Evolutionary conservation across 208 protist species (phyloP).

Genomic region (Leishmania guyanensis): DNA sequence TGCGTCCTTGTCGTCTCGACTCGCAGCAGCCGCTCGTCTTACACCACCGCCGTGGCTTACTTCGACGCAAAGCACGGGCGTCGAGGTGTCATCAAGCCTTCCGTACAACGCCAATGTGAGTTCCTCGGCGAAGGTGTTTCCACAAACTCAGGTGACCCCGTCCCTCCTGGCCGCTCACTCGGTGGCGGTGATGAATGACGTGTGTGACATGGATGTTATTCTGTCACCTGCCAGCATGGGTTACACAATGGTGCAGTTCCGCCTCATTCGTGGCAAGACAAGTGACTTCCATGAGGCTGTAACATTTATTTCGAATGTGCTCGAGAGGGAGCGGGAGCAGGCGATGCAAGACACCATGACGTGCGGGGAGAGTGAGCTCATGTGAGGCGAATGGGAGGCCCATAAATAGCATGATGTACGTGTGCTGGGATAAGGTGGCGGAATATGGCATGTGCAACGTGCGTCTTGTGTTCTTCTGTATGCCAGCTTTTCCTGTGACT

Average conservation of each 20-base stretch:
- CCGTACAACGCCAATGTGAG: neutral
- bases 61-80: neutral
- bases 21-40: neutral
- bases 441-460: neutral
- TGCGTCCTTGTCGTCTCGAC: neutral
- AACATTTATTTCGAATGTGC: constrained; percentile 70
- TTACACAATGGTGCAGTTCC: constrained; percentile 82
- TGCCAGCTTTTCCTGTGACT: neutral
- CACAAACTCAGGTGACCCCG: neutral
- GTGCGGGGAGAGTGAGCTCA: constrained; percentile 84
- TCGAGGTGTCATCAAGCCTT: neutral
- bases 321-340: constrained; percentile 79
- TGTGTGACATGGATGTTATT: constrained; percentile 84
- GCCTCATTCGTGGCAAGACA: constrained; percentile 83
- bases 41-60: neutral
- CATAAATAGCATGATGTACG: neutral
- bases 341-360: constrained; percentile 84
- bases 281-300: constrained; percentile 88
- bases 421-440: neutral
- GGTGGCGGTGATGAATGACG: constrained; percentile 49
- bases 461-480: neutral
- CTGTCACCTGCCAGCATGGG: constrained; percentile 69
- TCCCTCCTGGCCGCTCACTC: constrained; percentile 21
- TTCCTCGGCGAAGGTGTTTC: neutral
- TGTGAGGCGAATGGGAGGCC: constrained; percentile 33